These are phyloP conservation scores for Tetrahymena borealis DNA, from an alignment of 73 alveolate species.

Conservation along the genomic window DNA sequence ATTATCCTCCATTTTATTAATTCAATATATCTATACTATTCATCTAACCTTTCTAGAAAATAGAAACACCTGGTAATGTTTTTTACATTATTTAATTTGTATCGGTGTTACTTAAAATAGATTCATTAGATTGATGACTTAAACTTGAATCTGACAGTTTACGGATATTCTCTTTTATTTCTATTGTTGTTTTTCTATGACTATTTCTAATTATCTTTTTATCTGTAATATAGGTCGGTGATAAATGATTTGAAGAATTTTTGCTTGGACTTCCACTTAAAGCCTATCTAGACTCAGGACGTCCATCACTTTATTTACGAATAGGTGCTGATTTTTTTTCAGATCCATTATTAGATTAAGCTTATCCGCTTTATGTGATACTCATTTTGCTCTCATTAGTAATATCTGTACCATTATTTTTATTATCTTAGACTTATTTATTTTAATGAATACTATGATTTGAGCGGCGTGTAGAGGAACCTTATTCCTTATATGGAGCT, in stretches of 20 bases:
- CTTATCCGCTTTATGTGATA: background rate
- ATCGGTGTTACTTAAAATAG: background rate
- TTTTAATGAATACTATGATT: background rate
- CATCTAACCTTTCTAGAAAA: background rate
- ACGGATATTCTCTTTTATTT: background rate
- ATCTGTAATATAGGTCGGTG: background rate
- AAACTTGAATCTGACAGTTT: background rate
- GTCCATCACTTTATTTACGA: background rate
- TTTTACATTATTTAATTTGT: background rate
- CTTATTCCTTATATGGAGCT: background rate
- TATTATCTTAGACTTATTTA: background rate
- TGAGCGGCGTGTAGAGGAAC: background rate
- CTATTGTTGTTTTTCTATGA: background rate
- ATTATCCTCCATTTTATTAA: too few species aligned
- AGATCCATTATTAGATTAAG: background rate
- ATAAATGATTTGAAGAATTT: background rate
- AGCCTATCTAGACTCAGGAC: background rate
- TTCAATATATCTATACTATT: background rate
- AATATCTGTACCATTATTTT: background rate
- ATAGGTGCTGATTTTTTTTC: background rate
- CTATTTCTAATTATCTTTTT: background rate
- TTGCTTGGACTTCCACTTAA: background rate
- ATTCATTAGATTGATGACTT: background rate
- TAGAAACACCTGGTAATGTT: background rate
- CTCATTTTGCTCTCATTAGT: background rate